phyloP scores from a whole-genome alignment of 225 moss, liverwort and hornwort genomes.

The Marchantia paleacea region DNA sequence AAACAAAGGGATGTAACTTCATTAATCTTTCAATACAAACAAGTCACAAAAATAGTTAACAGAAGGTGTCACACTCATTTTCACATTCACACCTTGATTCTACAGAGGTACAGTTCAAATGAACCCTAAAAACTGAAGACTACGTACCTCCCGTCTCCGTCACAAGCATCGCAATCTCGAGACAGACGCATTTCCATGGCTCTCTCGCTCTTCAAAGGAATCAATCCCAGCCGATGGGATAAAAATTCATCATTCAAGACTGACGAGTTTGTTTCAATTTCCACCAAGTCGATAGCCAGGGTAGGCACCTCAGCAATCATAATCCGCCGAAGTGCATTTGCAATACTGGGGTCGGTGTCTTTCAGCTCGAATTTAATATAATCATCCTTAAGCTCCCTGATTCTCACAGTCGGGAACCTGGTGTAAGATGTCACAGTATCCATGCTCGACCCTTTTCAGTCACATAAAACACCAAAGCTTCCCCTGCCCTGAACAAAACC shows the following conservation, averaged over 20 bases:
- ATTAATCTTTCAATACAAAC: too few species aligned
- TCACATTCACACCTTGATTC: too few species aligned
- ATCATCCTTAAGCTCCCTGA: conserved; percentile 85
- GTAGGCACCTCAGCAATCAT: conserved; percentile 98
- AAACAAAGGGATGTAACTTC: too few species aligned
- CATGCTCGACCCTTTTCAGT: conserved; percentile 18
- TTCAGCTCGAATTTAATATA: conserved; percentile 89
- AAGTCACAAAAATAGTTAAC: too few species aligned
- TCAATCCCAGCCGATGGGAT: conserved; percentile 84
- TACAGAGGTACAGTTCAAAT: too few species aligned
- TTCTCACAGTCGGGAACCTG: conserved; percentile 84
- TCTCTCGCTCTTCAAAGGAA: conserved; percentile 83
- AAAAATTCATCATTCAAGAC: conserved; percentile 97
- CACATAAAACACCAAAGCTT: not conserved
- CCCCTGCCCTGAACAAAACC: not conserved
- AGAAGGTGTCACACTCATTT: too few species aligned
- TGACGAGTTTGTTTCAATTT: conserved; percentile 91
- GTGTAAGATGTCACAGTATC: conserved; percentile 56
- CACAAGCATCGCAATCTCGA: conserved; percentile 93
- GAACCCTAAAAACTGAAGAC: not conserved
- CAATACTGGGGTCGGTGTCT: conserved; percentile 93
- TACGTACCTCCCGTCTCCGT: conserved; percentile 41
- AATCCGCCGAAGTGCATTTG: conserved; percentile 93
- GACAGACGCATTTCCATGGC: conserved; percentile 99
- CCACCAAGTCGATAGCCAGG: conserved; percentile 89